Evolutionary conservation across 139 green algal genomes (phyloP), one percentile per base, ranked within the genome.

Genomic region (Chlamydomonas urium): DNA sequence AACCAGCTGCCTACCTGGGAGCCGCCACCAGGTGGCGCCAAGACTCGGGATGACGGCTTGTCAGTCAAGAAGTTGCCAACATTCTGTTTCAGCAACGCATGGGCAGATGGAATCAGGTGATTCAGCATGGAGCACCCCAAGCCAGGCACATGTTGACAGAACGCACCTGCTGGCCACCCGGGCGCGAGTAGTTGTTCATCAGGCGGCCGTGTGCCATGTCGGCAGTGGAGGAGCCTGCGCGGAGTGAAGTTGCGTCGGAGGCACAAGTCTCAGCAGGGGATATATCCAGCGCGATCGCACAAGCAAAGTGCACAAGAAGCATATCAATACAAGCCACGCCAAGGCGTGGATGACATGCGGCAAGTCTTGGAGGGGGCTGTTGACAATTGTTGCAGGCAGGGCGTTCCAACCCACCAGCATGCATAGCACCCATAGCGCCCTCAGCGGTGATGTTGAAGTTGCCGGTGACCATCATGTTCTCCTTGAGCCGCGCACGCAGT

Each of bases 11-110:
- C n/a, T n/a, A n/a, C n/a, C n/a, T n/a, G 53, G 10, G 53, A 63
- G 53, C 19, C 19, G 32, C 84, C 87, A n/a, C 89, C 87, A 76
- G 92, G 91, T 2, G 91, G 78, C 0, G 85, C 85, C 32, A 96
- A 80, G 29, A 97, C 92, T 1, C 90, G 79, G 29, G 83, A 92
- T 31, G 35, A 65, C 3, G 38, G 29, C 10, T 73, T 62, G 33
- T 85, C 79, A 33, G 66, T 85, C 21, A 85, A 32, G 71, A 77
- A 81, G 79, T 85, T 85, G 60, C 79, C 79, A 0, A 85, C 74
- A 35, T 85, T 85, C 53, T 53, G 42, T 10, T 17, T n/a, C 17
- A 17, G 17, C 42, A 53, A n/a, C 14, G 42, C 42, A 53, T 53
- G 42, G 14, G 42, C 42, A 53, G 14, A 53, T 53, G 42, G 14